Percentiles rank a stretch among this genome's conserved stretches.
These are phyloP conservation scores for Lactarius sanguifluus DNA, from an alignment of 768 basidiomycete species.

Conservation along the genomic window DNA sequence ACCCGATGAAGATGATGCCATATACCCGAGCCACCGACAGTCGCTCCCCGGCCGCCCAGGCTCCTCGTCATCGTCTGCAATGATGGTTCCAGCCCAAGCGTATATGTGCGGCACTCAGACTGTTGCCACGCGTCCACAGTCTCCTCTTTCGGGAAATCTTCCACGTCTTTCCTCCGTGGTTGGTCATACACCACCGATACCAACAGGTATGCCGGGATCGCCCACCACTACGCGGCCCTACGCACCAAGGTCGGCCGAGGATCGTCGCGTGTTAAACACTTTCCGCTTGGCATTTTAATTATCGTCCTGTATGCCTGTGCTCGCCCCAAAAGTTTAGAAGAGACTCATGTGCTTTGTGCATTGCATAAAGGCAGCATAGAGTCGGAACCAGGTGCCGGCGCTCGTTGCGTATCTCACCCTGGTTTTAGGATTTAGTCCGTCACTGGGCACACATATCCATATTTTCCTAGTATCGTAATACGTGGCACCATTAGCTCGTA, in stretches of 20 bases:
- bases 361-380: not conserved
- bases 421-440: constrained; percentile 16
- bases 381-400: constrained; percentile 3
- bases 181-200: constrained; percentile 23
- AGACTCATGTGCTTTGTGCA: not conserved
- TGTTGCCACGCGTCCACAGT: constrained; percentile 16
- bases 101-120: constrained; percentile 14
- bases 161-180: constrained; percentile 29
- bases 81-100: constrained; percentile 14
- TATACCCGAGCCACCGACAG: constrained; percentile 29
- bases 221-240: constrained; percentile 29
- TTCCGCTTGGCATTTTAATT: constrained; percentile 38
- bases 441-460: not conserved
- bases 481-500: constrained; percentile 17
- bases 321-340: constrained; percentile 16
- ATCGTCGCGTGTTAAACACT: constrained; percentile 38
- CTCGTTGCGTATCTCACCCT: constrained; percentile 6
- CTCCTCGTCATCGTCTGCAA: constrained; percentile 22
- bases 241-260: constrained; percentile 38
- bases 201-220: constrained; percentile 22
- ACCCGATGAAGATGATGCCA: constrained; percentile 32
- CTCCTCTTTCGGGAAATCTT: constrained; percentile 22
- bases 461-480: constrained; percentile 19
- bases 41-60: constrained; percentile 20
- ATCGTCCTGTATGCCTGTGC: constrained; percentile 3